Percentiles rank a stretch among this genome's conserved stretches.
phyloP scores from a whole-genome alignment of 2,329 filamentous ascomycete genomes.

The Nigrograna mackinnonii region DNA sequence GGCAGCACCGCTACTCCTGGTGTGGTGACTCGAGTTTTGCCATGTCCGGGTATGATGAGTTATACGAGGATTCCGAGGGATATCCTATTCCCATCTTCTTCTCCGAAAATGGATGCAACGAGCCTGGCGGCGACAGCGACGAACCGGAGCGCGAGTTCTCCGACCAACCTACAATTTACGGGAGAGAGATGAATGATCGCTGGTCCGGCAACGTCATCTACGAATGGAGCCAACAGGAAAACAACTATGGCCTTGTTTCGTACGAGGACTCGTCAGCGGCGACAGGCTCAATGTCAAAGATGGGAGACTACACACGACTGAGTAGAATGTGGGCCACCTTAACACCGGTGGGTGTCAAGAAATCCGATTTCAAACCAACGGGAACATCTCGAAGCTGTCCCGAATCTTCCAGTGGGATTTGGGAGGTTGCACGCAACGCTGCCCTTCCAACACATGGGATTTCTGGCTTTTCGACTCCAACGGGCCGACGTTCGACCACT shows the following conservation, averaged over 20 bases:
- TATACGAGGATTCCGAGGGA: slow-evolving; percentile 9
- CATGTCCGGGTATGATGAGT: slow-evolving; percentile 7
- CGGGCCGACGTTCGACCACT: background rate
- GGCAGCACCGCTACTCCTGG: slow-evolving; percentile 8
- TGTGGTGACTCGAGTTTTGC: slow-evolving; percentile 5
- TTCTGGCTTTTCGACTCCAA: slow-evolving; percentile 8
- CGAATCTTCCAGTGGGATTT: slow-evolving; percentile 1
- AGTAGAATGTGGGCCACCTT: slow-evolving; percentile 9
- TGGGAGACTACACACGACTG: slow-evolving; percentile 8
- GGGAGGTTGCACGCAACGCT: slow-evolving; percentile 4
- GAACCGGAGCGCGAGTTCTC: slow-evolving; percentile 1
- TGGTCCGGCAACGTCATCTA: slow-evolving; percentile 15
- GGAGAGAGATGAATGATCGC: slow-evolving; percentile 14
- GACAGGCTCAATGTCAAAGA: slow-evolving; percentile 1
- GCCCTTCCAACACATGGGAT: slow-evolving; percentile 8
- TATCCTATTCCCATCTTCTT: slow-evolving; percentile 13
- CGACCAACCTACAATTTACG: slow-evolving; percentile 11
- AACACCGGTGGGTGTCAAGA: slow-evolving; percentile 9
- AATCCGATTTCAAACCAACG: slow-evolving; percentile 6
- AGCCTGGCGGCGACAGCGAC: background rate
- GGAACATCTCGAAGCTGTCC: slow-evolving; percentile 9
- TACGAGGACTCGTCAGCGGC: background rate
- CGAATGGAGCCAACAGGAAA: slow-evolving; percentile 7
- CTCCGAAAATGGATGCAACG: slow-evolving; percentile 5
- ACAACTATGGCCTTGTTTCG: slow-evolving; percentile 9